Conservation (phyloP, 352 stramenopile genomes). For the Globisporangium camurandrum region DNA sequence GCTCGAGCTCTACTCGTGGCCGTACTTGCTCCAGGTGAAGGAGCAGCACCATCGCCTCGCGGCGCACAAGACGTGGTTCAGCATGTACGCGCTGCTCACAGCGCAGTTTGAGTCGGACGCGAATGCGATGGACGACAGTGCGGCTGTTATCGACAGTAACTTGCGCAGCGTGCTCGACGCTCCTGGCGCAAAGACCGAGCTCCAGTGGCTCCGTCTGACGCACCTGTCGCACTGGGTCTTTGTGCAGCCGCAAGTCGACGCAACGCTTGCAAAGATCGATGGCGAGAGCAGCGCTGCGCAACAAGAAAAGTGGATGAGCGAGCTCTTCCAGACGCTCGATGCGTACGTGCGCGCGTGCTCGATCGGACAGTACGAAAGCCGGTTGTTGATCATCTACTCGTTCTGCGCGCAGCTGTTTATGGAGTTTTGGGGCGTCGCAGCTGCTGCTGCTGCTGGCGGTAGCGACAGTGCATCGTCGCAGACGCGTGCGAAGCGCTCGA, state of each 20-base stretch:
- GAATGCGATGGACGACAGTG: not conserved
- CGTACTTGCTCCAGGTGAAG: slow-evolving; percentile 88
- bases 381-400: slow-evolving; percentile 85
- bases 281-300: slow-evolving; percentile 9
- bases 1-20: slow-evolving; percentile 97
- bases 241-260: slow-evolving; percentile 10
- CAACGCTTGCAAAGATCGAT: not conserved
- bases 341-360: slow-evolving; percentile 85
- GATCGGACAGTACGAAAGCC: slow-evolving; percentile 89
- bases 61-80: slow-evolving; percentile 84
- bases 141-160: not conserved
- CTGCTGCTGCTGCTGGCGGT: not conserved
- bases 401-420: slow-evolving; percentile 84
- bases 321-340: slow-evolving; percentile 88
- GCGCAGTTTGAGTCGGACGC: slow-evolving; percentile 59
- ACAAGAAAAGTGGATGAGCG: slow-evolving; percentile 60
- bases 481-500: slow-evolving; percentile 10
- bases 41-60: slow-evolving; percentile 66
- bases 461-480: no score
- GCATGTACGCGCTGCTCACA: slow-evolving; percentile 84
- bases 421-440: slow-evolving; percentile 39
- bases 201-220: slow-evolving; percentile 64
- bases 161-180: slow-evolving; percentile 8
- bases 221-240: slow-evolving; percentile 63
- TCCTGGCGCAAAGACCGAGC: slow-evolving; percentile 12